Evolutionary conservation across 73 alveolate genomes (phyloP).

Genomic region (Durusdinium trenchii): DNA sequence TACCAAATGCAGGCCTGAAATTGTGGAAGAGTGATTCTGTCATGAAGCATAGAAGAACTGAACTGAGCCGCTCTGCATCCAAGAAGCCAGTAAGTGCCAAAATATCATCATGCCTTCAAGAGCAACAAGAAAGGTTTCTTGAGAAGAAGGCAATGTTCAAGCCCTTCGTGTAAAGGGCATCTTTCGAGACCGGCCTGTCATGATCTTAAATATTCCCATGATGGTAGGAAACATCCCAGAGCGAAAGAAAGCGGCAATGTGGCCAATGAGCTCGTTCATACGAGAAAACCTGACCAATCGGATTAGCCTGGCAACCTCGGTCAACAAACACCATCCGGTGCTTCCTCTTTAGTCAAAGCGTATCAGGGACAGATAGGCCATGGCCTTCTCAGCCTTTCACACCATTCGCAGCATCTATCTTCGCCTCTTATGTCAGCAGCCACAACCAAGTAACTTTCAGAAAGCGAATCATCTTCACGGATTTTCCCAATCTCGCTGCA

Average conservation of each 20-base stretch:
- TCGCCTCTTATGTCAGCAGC: not conserved
- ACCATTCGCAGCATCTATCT: not conserved
- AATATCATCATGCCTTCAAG: constrained; percentile 37
- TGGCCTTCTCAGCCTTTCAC: not conserved
- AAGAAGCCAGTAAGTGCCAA: constrained; percentile 27
- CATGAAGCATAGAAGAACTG: not conserved
- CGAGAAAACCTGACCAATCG: constrained; percentile 43
- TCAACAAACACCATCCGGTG: no score
- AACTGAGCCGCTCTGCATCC: not conserved
- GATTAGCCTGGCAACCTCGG: constrained; percentile 51
- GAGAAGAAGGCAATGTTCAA: not conserved
- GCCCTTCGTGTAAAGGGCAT: not conserved
- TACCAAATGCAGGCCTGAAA: constrained; percentile 50
- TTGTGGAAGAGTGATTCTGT: not conserved
- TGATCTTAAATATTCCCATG: constrained; percentile 50
- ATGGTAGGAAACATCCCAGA: constrained; percentile 45
- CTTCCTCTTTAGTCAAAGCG: not conserved
- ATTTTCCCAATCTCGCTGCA: constrained; percentile 49
- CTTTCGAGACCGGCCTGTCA: constrained; percentile 54
- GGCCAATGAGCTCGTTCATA: constrained; percentile 32
- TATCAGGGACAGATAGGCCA: not conserved
- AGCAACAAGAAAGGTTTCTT: not conserved
- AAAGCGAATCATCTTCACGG: constrained; percentile 42
- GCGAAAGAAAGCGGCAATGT: constrained; percentile 46
- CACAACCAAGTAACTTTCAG: not conserved